These are phyloP conservation scores for Angomonas ambiguus DNA, from an alignment of 208 protist species.

Conservation along the genomic window DNA sequence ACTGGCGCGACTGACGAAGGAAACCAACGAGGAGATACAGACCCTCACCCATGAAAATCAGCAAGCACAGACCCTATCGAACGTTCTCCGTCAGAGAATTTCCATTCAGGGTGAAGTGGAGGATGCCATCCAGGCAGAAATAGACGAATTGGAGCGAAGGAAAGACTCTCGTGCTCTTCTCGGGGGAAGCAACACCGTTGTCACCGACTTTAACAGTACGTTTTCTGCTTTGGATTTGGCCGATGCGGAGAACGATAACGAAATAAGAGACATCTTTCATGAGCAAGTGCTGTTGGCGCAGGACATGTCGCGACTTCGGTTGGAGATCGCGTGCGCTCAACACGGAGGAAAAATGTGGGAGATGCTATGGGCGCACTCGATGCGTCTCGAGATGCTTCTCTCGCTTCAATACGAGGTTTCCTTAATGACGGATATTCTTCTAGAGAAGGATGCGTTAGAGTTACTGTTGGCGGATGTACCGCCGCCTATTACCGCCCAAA, in stretches of 20 bases:
- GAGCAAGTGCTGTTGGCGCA: conserved; percentile 69
- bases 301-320: conserved; percentile 64
- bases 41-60: conserved; percentile 34
- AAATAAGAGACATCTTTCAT: conserved; percentile 59
- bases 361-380: conserved; percentile 73
- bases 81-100: conserved; percentile 56
- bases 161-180: conserved; percentile 2
- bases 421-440: conserved; percentile 67
- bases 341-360: conserved; percentile 66
- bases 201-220: conserved; percentile 12
- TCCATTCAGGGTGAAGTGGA: conserved; percentile 61
- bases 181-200: conserved; percentile 7
- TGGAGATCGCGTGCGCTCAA: conserved; percentile 72
- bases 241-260: conserved; percentile 37
- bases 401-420: conserved; percentile 46
- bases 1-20: conserved; percentile 49
- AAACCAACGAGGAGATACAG: conserved; percentile 44
- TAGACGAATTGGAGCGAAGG: conserved; percentile 33
- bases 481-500: not conserved
- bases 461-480: conserved; percentile 20
- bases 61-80: conserved; percentile 31
- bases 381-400: conserved; percentile 75
- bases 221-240: not conserved
- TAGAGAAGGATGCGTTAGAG: conserved; percentile 37
- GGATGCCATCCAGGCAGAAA: conserved; percentile 51